Conservation (phyloP, 805 yeast species). For the Suhomyces canberraensis region DNA sequence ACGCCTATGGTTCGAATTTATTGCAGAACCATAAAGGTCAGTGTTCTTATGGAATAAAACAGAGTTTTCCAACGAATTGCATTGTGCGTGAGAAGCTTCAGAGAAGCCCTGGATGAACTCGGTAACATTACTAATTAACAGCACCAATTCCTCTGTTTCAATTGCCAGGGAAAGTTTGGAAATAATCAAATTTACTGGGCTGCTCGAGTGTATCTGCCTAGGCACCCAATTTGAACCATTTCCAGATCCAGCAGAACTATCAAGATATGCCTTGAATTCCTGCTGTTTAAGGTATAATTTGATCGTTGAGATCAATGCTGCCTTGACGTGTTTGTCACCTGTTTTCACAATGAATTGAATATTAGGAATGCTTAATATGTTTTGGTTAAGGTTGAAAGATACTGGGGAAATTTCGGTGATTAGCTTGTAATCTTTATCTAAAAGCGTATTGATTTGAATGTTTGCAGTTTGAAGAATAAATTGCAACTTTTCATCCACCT, state of each 20-base stretch:
- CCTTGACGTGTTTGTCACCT: conserved; percentile 4
- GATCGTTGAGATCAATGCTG: conserved; percentile 23
- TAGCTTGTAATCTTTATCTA: conserved; percentile 18
- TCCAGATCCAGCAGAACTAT: conserved; percentile 8
- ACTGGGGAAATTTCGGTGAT: conserved; percentile 40
- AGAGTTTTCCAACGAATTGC: conserved; percentile 14
- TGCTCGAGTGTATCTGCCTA: conserved; percentile 15
- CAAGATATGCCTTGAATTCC: conserved; percentile 23
- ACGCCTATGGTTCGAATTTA: conserved; percentile 3
- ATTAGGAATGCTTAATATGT: conserved; percentile 32
- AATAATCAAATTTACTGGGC: conserved; percentile 14
- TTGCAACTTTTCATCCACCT: conserved; percentile 11
- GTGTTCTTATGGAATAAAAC: neutral
- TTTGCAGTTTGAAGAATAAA: conserved; percentile 41
- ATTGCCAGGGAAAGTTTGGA: conserved; percentile 13
- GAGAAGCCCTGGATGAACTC: neutral
- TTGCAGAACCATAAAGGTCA: neutral
- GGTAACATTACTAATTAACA: neutral
- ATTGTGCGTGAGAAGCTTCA: conserved; percentile 1
- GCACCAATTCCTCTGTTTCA: conserved; percentile 9
- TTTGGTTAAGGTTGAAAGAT: conserved; percentile 35
- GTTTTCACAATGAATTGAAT: conserved; percentile 9
- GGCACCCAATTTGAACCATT: conserved; percentile 15
- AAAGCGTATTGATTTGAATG: conserved; percentile 20
- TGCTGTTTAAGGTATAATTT: conserved; percentile 20